Evolutionary conservation across 257 asterid genomes (phyloP), one percentile per base, ranked within the genome.

Genomic region (Nicotiana tabacum): DNA sequence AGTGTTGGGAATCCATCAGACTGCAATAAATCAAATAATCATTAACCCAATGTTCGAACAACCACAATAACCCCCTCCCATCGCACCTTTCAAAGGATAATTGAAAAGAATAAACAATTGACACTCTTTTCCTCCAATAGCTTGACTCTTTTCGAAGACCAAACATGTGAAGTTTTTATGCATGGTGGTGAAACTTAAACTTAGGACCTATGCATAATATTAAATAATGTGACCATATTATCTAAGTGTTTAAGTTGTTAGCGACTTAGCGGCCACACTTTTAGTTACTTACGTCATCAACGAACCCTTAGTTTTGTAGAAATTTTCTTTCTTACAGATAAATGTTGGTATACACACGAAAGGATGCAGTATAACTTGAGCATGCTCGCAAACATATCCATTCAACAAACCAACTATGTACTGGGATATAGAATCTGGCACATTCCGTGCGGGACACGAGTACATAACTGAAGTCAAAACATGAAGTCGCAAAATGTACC

Each of bases 1-100:
- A 96, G 88, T 0, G 99, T 96, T 4, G 99, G 99, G 91, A 92
- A 96, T 61, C 99, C 99, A 76, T 96, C 98, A 57, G 94, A 55
- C 99, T 94, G 94, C 89, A 86, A 78, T 24, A 21, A 48, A 67
- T 48, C 15, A 32, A 68, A 39, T 12, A 58, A 64, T 30, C 24
- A 12, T 72, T 72, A 72, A 72, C 13, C 61, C 79, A 46, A 72
- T 24, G 39, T 24, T 48, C 16, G 78, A 70, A 70, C n/a, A 70
- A 70, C 58, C 12, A 70, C 35, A 39, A 21, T 21, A n/a, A 43
- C 21, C 11, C 57, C 35, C 58, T 17, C 53, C 6, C 78, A 17
- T 17, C 5, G 18, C 78, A 39, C 57, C 16, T 69, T 35, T 70
- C 33, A 6, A 18, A 43, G 16, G 12, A 43, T 43, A 70, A 70